Conservation (phyloP, 2,329 filamentous ascomycete species). For the Talaromyces sp. region DNA sequence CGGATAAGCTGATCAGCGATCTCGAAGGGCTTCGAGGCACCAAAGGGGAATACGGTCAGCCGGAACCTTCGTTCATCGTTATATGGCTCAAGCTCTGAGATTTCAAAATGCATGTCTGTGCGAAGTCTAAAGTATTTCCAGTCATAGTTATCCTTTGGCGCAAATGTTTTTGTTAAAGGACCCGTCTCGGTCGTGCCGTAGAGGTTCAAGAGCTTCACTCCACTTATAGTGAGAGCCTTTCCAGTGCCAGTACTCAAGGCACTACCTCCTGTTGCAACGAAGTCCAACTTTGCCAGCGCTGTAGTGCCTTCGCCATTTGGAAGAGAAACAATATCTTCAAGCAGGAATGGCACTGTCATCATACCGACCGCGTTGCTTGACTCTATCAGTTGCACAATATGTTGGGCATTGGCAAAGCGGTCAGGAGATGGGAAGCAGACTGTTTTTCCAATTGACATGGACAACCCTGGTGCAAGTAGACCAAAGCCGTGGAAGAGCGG, state of each 20-base stretch:
- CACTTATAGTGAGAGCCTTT: background rate
- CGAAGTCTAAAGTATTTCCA: conserved; percentile 6
- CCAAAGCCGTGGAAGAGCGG: conserved; percentile 3
- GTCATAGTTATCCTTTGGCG: conserved; percentile 1
- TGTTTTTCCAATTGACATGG: conserved; percentile 3
- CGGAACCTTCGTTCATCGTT: background rate
- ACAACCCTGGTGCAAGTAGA: conserved; percentile 1
- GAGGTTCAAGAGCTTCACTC: conserved; percentile 8
- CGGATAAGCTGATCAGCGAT: conserved; percentile 1
- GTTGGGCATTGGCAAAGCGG: conserved; percentile 1
- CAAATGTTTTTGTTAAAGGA: background rate
- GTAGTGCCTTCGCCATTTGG: conserved; percentile 1
- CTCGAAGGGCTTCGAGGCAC: background rate
- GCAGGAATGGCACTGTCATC: conserved; percentile 7
- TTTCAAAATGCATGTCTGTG: background rate
- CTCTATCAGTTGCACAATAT: background rate
- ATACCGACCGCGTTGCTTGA: background rate
- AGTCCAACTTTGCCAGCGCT: background rate
- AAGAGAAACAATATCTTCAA: conserved; percentile 6
- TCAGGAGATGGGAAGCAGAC: conserved; percentile 2
- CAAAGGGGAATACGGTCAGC: background rate
- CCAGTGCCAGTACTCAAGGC: background rate
- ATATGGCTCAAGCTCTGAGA: background rate
- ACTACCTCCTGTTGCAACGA: conserved; percentile 4
- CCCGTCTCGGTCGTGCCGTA: conserved; percentile 6